Percentiles rank a stretch among this genome's conserved stretches.
These are phyloP conservation scores for Hordeum vulgare DNA, from an alignment of 176 grass and related monocot species.

Conservation along the genomic window DNA sequence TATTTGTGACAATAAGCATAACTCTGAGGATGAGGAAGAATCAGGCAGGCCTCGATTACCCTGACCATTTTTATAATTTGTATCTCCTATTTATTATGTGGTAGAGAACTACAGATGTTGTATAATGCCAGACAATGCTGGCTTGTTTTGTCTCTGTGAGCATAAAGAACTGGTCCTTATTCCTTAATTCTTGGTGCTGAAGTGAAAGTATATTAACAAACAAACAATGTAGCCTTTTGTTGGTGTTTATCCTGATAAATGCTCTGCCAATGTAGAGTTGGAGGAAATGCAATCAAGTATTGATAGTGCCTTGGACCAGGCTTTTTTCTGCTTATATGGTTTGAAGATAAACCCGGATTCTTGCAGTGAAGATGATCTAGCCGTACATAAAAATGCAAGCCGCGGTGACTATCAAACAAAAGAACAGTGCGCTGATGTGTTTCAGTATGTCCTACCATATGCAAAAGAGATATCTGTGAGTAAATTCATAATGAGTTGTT, in stretches of 20 bases:
- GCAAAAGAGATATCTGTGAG: slow-evolving; percentile 88
- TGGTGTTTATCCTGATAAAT: slow-evolving; percentile 20
- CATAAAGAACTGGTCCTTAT: not conserved
- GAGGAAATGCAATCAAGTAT: slow-evolving; percentile 81
- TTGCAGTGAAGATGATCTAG: slow-evolving; percentile 89
- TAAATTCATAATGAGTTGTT: slow-evolving; percentile 21
- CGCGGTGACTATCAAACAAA: slow-evolving; percentile 98
- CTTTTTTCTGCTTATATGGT: slow-evolving; percentile 96
- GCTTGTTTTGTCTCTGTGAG: not conserved
- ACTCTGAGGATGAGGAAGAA: slow-evolving; percentile 55
- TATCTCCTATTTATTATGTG: slow-evolving; percentile 16
- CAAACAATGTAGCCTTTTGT: not conserved
- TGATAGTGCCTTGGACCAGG: slow-evolving; percentile 92
- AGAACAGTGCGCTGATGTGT: slow-evolving; percentile 99
- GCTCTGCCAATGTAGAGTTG: slow-evolving; percentile 53
- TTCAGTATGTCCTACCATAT: slow-evolving; percentile 95
- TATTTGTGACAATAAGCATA: slow-evolving; percentile 40
- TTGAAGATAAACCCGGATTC: slow-evolving; percentile 95
- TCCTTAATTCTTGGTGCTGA: not conserved
- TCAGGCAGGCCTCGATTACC: slow-evolving; percentile 45
- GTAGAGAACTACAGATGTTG: slow-evolving; percentile 13
- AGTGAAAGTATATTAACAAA: not conserved
- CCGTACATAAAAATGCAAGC: slow-evolving; percentile 87
- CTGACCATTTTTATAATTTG: slow-evolving; percentile 1
- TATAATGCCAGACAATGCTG: slow-evolving; percentile 7